Conservation (phyloP, 495 filamentous ascomycete genomes). For the Parmelia sp. region DNA sequence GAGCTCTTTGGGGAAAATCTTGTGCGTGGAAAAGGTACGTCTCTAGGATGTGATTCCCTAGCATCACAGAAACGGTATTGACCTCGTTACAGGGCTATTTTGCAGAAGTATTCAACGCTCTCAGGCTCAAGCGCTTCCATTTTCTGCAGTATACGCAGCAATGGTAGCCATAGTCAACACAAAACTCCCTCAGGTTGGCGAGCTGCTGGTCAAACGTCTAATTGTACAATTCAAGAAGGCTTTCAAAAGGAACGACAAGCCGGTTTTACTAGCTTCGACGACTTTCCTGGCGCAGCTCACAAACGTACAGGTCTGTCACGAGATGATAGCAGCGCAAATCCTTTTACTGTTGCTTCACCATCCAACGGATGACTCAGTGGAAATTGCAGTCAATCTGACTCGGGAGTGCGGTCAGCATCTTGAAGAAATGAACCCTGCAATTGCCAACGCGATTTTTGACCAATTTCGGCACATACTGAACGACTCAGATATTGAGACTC, state of each 20-base stretch:
- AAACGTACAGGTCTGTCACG: constrained; percentile 92
- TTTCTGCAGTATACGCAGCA: constrained; percentile 89
- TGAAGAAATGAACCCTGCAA: constrained; percentile 84
- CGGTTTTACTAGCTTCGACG: constrained; percentile 81
- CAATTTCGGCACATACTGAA: constrained; percentile 92
- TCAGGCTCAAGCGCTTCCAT: constrained; percentile 91
- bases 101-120: constrained; percentile 96
- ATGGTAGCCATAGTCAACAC: constrained; percentile 97
- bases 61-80: background rate
- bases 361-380: constrained; percentile 94
- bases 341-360: constrained; percentile 82
- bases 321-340: constrained; percentile 87
- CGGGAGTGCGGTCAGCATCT: constrained; percentile 87
- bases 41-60: background rate
- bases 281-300: constrained; percentile 92
- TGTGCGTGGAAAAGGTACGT: constrained; percentile 59
- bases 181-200: constrained; percentile 89
- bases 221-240: constrained; percentile 92
- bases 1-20: constrained; percentile 94
- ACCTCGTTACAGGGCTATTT: constrained; percentile 57
- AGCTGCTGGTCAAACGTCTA: constrained; percentile 78
- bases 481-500: constrained; percentile 91
- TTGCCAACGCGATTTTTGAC: constrained; percentile 85
- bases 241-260: constrained; percentile 95
- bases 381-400: constrained; percentile 90